Conservation (phyloP, 1,284 basidiomycete genomes). For the Ceratobasidium sp. region DNA sequence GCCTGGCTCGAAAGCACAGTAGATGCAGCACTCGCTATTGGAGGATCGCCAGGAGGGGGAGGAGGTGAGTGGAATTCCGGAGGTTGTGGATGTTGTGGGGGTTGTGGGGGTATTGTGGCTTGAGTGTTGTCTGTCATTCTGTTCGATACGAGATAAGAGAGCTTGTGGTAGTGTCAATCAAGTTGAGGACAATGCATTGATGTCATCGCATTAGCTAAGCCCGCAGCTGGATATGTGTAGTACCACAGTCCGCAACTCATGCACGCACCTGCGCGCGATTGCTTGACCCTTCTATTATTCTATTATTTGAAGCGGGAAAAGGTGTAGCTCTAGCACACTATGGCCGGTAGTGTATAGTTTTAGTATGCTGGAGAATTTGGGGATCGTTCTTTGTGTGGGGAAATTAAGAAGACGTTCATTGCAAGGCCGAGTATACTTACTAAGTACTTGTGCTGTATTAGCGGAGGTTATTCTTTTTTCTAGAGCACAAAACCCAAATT, state of each 20-base stretch:
- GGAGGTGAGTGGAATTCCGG: conserved; percentile 29
- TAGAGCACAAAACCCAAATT: too few species aligned
- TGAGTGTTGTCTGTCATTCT: conserved; percentile 22
- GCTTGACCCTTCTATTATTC: too few species aligned
- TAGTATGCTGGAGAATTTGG: too few species aligned
- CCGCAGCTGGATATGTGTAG: conserved; percentile 19
- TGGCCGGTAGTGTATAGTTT: too few species aligned
- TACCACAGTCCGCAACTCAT: not conserved
- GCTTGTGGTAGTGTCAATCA: conserved; percentile 35
- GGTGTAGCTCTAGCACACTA: too few species aligned
- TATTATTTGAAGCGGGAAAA: too few species aligned
- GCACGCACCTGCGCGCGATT: too few species aligned
- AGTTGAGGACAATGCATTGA: not conserved
- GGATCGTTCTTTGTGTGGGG: too few species aligned
- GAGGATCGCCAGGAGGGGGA: conserved; percentile 29
- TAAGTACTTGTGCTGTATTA: too few species aligned
- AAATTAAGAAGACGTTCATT: too few species aligned
- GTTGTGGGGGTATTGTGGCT: not conserved
- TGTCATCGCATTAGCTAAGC: conserved; percentile 40
- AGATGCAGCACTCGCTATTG: not conserved
- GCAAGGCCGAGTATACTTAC: too few species aligned
- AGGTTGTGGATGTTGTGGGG: not conserved
- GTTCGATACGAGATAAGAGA: not conserved
- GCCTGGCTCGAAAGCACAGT: not conserved
- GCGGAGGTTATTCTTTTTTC: too few species aligned